Percentiles rank a stretch among this genome's conserved stretches.
Conservation (phyloP, 2,329 filamentous ascomycete genomes). For the Pseudocercospora musae region DNA sequence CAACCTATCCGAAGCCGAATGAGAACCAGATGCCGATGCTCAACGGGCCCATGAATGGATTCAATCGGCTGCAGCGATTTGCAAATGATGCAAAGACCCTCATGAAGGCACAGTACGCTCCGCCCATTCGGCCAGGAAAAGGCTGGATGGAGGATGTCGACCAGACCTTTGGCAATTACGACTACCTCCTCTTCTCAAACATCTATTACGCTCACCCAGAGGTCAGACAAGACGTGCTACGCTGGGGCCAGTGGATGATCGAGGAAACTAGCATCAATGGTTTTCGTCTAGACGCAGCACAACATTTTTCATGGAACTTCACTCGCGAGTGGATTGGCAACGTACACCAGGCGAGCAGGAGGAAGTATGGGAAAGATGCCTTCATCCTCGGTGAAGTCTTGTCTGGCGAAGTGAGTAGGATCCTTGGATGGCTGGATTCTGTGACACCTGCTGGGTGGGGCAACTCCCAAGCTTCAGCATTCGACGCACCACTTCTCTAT, state of each 20-base stretch:
- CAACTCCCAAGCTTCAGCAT: slow-evolving; percentile 54
- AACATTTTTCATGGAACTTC: slow-evolving; percentile 69
- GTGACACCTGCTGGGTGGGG: slow-evolving; percentile 38
- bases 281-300: slow-evolving; percentile 68
- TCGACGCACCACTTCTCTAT: slow-evolving; percentile 66
- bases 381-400: slow-evolving; percentile 71
- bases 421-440: slow-evolving; percentile 51
- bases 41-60: slow-evolving; percentile 13
- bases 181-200: slow-evolving; percentile 71
- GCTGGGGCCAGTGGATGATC: slow-evolving; percentile 67
- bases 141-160: slow-evolving; percentile 62
- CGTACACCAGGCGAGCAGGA: slow-evolving; percentile 48
- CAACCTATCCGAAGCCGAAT: slow-evolving; percentile 29
- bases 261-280: slow-evolving; percentile 60
- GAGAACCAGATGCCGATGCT: slow-evolving; percentile 20
- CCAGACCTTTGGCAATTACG: slow-evolving; percentile 62
- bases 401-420: slow-evolving; percentile 55
- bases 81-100: slow-evolving; percentile 19
- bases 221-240: slow-evolving; percentile 61
- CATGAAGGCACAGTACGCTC: background rate
- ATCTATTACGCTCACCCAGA: slow-evolving; percentile 64
- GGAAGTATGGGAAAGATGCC: slow-evolving; percentile 45
- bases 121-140: slow-evolving; percentile 46
- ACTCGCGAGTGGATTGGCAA: slow-evolving; percentile 61
- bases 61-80: slow-evolving; percentile 26